Evolutionary conservation across 495 filamentous ascomycete species (phyloP).

Genomic region (Penicillium macrosclerotiorum): DNA sequence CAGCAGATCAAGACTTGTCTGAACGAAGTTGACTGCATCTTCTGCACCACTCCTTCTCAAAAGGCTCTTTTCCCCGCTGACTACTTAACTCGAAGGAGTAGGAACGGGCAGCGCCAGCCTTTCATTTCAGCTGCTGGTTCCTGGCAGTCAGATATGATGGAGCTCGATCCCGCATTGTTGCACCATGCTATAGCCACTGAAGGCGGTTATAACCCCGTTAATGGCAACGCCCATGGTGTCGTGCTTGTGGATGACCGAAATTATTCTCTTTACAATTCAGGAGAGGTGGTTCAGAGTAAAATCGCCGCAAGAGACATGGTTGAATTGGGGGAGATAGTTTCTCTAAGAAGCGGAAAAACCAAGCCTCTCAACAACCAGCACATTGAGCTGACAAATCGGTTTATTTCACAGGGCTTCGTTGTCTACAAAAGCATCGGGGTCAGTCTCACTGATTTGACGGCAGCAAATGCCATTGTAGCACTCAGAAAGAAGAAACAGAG

Average conservation of each 20-base stretch:
- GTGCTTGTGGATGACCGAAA: conserved; percentile 4
- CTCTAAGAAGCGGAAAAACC: neutral
- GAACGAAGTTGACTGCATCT: neutral
- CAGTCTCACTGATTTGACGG: conserved; percentile 10
- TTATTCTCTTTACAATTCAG: neutral
- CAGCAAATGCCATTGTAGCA: neutral
- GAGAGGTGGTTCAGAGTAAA: neutral
- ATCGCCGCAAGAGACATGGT: neutral
- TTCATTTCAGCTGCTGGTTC: conserved; percentile 15
- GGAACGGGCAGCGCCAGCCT: neutral
- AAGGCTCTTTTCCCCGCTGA: neutral
- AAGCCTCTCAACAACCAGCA: neutral
- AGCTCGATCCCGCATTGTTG: conserved; percentile 8
- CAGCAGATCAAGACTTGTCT: neutral
- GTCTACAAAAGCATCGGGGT: conserved; percentile 17
- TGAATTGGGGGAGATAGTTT: neutral
- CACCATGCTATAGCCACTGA: neutral
- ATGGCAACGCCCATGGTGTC: neutral
- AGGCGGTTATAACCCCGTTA: neutral
- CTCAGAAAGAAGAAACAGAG: neutral
- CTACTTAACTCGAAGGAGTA: neutral
- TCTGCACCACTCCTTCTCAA: conserved; percentile 1
- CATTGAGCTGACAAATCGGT: neutral
- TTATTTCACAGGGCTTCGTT: conserved; percentile 3
- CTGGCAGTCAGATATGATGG: conserved; percentile 19